Conservation (phyloP, 441 rosid genomes). For the Bocquillonia castaneifolia region DNA sequence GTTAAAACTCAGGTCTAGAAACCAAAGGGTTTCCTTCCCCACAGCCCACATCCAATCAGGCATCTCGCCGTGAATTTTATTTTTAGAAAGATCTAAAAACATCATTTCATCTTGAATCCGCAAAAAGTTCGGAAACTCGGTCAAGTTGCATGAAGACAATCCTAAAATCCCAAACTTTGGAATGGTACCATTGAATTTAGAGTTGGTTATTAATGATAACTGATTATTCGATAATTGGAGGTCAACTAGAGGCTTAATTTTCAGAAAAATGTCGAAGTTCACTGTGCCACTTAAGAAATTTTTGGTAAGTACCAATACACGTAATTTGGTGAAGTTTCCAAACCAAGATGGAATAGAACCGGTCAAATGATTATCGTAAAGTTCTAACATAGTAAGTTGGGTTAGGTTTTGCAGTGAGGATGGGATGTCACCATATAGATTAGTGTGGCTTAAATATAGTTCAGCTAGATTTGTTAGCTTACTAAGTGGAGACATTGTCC, state of each 20-base stretch:
- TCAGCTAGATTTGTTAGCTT: too few relatives aligned
- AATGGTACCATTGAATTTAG: not conserved
- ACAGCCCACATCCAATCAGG: conserved; percentile 7
- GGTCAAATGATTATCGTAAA: too few relatives aligned
- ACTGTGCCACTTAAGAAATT: too few relatives aligned
- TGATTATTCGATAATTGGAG: not conserved
- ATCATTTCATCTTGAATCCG: not conserved
- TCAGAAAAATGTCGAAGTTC: not conserved
- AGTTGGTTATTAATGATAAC: not conserved
- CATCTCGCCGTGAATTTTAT: conserved; percentile 16
- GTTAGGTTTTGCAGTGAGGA: too few relatives aligned
- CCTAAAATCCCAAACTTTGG: conserved; percentile 1
- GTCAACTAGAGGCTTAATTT: not conserved
- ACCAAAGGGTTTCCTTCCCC: not conserved
- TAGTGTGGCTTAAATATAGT: too few relatives aligned
- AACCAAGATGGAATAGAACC: too few relatives aligned
- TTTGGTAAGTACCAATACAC: too few relatives aligned
- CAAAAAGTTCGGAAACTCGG: conserved; percentile 20
- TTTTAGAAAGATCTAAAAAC: conserved; percentile 11
- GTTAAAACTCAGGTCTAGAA: conserved; percentile 5
- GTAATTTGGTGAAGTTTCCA: too few relatives aligned
- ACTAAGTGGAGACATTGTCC: too few relatives aligned
- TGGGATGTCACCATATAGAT: too few relatives aligned
- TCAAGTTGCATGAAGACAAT: conserved; percentile 17
- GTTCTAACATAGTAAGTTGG: too few relatives aligned